Evolutionary conservation across 2,329 filamentous ascomycete species (phyloP).

Genomic region (Leptographium galeiforme): DNA sequence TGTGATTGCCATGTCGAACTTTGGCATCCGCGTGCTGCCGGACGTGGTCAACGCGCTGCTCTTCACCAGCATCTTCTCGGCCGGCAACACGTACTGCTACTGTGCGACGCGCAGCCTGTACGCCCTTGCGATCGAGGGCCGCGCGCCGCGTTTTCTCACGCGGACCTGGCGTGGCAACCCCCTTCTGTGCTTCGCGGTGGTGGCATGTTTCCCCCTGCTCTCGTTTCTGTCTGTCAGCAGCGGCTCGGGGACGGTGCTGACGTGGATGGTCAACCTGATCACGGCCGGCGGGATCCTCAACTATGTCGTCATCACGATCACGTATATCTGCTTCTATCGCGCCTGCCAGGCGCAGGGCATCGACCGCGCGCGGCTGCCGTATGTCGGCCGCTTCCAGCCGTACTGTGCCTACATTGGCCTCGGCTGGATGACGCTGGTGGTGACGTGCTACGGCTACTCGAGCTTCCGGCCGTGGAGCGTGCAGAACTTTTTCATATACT

Average conservation of each 20-base stretch:
- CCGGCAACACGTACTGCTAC: conserved; percentile 47
- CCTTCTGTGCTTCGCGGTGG: conserved; percentile 22
- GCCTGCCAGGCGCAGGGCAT: conserved; percentile 25
- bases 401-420: conserved; percentile 23
- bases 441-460: conserved; percentile 39
- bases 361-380: conserved; percentile 20
- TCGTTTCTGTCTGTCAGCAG: conserved; percentile 27
- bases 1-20: conserved; percentile 37
- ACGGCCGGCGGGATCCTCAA: conserved; percentile 30
- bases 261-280: conserved; percentile 28
- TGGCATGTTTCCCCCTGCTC: conserved; percentile 22
- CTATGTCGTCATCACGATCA: conserved; percentile 27
- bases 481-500: conserved; percentile 36
- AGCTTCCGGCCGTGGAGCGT: conserved; percentile 34
- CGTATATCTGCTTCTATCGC: conserved; percentile 24
- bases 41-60: conserved; percentile 48
- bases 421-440: conserved; percentile 8
- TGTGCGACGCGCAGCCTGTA: conserved; percentile 26
- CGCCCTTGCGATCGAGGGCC: conserved; percentile 24
- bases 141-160: conserved; percentile 24
- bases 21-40: conserved; percentile 35
- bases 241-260: conserved; percentile 22
- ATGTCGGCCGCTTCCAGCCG: conserved; percentile 23
- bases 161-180: conserved; percentile 26
- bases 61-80: conserved; percentile 44